Evolutionary conservation across 768 basidiomycete genomes (phyloP), one percentile per base, ranked within the genome.

Genomic region (Plicaturopsis crispa): DNA sequence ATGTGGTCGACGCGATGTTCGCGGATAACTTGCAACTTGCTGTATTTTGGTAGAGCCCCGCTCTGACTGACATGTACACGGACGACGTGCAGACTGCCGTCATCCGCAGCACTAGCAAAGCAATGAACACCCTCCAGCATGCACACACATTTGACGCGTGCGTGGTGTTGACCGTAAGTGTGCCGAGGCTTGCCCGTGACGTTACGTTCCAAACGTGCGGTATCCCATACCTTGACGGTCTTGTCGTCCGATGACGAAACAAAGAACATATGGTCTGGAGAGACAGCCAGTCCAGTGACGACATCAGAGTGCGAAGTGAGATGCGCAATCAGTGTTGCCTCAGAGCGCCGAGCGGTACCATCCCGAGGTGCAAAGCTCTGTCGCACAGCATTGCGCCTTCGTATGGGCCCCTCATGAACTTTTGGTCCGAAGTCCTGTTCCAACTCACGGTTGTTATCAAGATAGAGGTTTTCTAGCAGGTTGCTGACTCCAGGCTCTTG

Each of bases 201-300:
- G 57, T 91, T 97, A 40, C 93, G 73, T 54, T 97, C 94, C 32
- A 98, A 68, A n/a, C 91, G 70, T 6, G 88, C 85, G 1, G 91
- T 84, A 47, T 90, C 85, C 91, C 91, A 96, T 30, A 87, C 71
- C 56, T 91, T 93, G 52, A 93, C 80, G 0, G 87, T 92, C 64
- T 87, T 88, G 59, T 98, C 94, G 45, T 98, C 81, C 1, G 91
- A 94, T 24, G 86, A 80, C 0, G 94, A 89, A 3, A 93, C 80
- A 47, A 99, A 97, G 68, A 96, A 99, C 55, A 81, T 63, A 50
- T 96, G 90, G 51, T 98, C 96, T 2, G 94, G 93, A 1, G 94
- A 82, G 17, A 92, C 86, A 2, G 83, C 83, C 17, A 98, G 65
- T 6, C 78, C 73, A 2, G 84, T 90, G 41, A 98, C 67, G 1